phyloP scores from a whole-genome alignment of 2,329 filamentous ascomycete genomes.

The Colletotrichum tamarilloi region DNA sequence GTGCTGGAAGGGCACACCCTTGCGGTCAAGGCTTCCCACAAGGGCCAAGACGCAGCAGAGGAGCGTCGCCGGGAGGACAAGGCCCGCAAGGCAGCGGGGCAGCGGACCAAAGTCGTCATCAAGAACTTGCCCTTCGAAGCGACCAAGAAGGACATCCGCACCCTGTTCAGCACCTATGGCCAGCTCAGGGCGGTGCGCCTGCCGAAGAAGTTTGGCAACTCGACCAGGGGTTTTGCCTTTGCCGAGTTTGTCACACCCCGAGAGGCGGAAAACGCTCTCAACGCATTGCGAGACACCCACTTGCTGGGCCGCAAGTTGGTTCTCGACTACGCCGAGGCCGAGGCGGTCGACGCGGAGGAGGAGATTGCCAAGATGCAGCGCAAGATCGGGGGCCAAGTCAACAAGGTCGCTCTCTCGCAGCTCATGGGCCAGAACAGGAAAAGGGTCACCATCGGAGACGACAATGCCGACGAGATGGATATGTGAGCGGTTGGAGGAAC shows the following conservation, averaged over 20 bases:
- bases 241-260: conserved; percentile 92
- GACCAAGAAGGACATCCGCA: conserved; percentile 89
- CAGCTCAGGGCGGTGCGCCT: conserved; percentile 92
- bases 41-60: conserved; percentile 86
- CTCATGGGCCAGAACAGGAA: conserved; percentile 85
- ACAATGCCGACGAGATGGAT: conserved; percentile 67
- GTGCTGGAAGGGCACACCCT: conserved; percentile 89
- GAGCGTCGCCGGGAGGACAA: conserved; percentile 85
- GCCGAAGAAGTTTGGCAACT: conserved; percentile 93
- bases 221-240: conserved; percentile 94
- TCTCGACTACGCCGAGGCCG: conserved; percentile 89
- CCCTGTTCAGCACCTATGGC: conserved; percentile 89
- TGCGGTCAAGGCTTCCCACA: conserved; percentile 87
- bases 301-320: conserved; percentile 89
- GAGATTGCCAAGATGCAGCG: conserved; percentile 97
- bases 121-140: conserved; percentile 98
- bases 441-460: conserved; percentile 84
- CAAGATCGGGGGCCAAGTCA: conserved; percentile 90
- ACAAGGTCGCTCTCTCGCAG: conserved; percentile 90
- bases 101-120: conserved; percentile 92
- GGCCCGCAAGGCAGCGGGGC: conserved; percentile 80
- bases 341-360: conserved; percentile 91
- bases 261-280: conserved; percentile 91
- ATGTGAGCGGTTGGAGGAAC: conserved; percentile 18
- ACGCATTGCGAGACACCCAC: conserved; percentile 92